A percentile compares a stretch with the other conserved stretches of the same genome.
phyloP scores from a whole-genome alignment of 495 filamentous ascomycete species.

The Podospora anserina region DNA sequence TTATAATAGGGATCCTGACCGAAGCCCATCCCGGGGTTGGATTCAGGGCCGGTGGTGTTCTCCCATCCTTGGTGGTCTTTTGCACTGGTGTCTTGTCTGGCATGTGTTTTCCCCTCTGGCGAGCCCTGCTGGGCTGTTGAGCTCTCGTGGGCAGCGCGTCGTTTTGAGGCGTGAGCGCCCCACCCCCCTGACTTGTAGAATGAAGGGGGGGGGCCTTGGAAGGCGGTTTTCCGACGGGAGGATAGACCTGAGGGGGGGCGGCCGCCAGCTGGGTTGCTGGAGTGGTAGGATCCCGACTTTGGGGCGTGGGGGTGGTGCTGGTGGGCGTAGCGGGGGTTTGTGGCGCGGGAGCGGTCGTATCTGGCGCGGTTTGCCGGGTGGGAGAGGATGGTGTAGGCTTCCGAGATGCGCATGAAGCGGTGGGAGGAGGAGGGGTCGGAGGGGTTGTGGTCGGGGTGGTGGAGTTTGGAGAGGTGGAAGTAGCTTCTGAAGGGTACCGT shows the following conservation, averaged over 20 bases:
- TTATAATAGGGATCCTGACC: constrained; percentile 39
- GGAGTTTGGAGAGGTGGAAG: constrained; percentile 83
- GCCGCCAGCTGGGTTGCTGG: constrained; percentile 58
- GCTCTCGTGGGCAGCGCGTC: constrained; percentile 44
- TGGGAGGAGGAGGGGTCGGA: constrained; percentile 64
- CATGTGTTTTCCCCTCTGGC: neutral
- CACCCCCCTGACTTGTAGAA: constrained; percentile 82
- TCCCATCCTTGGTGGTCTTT: neutral
- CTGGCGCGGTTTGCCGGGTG: constrained; percentile 64
- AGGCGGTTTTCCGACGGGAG: constrained; percentile 67
- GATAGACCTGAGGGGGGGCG: constrained; percentile 77
- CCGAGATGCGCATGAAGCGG: constrained; percentile 80
- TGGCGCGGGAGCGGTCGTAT: constrained; percentile 63
- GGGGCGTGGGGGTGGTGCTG: constrained; percentile 26
- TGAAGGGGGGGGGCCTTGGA: constrained; percentile 81
- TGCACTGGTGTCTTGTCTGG: neutral
- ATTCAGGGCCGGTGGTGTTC: neutral
- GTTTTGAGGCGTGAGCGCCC: constrained; percentile 52
- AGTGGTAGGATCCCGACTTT: constrained; percentile 41
- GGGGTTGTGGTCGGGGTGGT: constrained; percentile 93
- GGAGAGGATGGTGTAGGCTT: constrained; percentile 79
- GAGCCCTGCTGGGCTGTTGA: constrained; percentile 24
- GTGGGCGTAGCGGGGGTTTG: constrained; percentile 30
- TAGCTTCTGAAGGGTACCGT: constrained; percentile 59
- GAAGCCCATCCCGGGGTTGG: constrained; percentile 41